Percentiles rank a stretch among this genome's conserved stretches.
These are phyloP conservation scores for Syzygium aqueum DNA, from an alignment of 345 rosid species.

Conservation along the genomic window DNA sequence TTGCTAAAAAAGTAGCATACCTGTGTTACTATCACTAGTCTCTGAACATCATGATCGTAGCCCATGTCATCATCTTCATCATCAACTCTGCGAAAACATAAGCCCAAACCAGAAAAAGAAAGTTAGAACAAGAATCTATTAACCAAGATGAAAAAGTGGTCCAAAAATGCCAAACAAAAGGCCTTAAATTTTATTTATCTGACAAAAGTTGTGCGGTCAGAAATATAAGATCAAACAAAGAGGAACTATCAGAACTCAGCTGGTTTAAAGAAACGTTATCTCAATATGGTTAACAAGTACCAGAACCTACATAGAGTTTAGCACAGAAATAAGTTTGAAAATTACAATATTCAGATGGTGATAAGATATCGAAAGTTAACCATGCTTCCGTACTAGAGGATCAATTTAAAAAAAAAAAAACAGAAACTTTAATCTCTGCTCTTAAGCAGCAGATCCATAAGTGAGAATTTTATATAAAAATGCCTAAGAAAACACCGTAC, in stretches of 20 bases:
- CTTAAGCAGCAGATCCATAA: not conserved
- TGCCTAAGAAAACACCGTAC: not conserved
- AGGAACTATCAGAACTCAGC: not conserved
- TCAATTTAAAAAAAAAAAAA: not conserved
- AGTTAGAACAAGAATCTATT: not conserved
- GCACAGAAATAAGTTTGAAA: not conserved
- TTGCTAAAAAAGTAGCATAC: conserved; percentile 4
- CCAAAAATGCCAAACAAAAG: not conserved
- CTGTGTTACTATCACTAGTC: conserved; percentile 96
- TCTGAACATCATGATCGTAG: conserved; percentile 81
- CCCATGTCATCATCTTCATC: conserved; percentile 75
- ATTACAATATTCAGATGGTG: not conserved
- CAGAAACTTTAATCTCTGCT: not conserved
- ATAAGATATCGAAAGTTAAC: not conserved
- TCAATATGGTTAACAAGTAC: not conserved
- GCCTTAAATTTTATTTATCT: not conserved
- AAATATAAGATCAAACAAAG: not conserved
- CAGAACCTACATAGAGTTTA: not conserved
- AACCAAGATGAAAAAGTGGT: not conserved
- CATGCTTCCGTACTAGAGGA: not conserved
- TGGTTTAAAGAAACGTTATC: not conserved
- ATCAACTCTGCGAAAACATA: conserved; percentile 39
- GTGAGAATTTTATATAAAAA: not conserved
- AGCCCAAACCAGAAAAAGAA: not conserved
- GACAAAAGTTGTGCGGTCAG: not conserved